Evolutionary conservation across 768 basidiomycete genomes (phyloP).

Genomic region (Calocybe indica): DNA sequence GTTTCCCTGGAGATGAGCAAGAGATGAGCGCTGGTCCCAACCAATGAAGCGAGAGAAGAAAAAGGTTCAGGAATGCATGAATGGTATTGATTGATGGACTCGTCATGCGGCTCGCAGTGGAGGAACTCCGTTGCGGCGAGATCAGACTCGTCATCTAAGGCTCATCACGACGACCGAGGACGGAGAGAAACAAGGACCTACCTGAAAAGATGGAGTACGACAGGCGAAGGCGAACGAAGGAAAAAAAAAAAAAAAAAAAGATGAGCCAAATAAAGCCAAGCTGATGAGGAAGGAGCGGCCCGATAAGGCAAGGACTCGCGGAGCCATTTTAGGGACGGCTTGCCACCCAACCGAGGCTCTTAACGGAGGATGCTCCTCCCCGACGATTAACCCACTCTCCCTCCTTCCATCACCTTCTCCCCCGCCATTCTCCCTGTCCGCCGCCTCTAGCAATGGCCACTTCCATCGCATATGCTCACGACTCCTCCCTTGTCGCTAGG

Average conservation of each 20-base stretch:
- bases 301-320: conserved; percentile 6
- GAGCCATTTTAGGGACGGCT: conserved; percentile 1
- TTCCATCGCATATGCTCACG: conserved; percentile 15
- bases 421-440: conserved; percentile 10
- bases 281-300: conserved; percentile 1
- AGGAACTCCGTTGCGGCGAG: conserved; percentile 52
- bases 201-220: neutral
- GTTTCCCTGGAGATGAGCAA: conserved; percentile 7
- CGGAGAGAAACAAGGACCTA: conserved; percentile 14
- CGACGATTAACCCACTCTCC: conserved; percentile 11
- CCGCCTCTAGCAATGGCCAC: conserved; percentile 15
- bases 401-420: conserved; percentile 18
- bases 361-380: conserved; percentile 22
- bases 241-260: conserved; percentile 14
- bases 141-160: conserved; percentile 81
- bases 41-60: conserved; percentile 11
- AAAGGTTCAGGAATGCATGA: conserved; percentile 84
- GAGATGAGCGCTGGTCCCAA: conserved; percentile 12
- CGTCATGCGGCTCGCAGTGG: conserved; percentile 52
- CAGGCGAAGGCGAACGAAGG: conserved; percentile 13
- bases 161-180: conserved; percentile 29
- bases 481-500: conserved; percentile 26
- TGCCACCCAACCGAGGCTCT: conserved; percentile 6
- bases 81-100: conserved; percentile 67
- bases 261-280: neutral